Base-by-base conservation (phyloP, 2,329 filamentous ascomycete genomes). In the Phialophora chinensis region DNA sequence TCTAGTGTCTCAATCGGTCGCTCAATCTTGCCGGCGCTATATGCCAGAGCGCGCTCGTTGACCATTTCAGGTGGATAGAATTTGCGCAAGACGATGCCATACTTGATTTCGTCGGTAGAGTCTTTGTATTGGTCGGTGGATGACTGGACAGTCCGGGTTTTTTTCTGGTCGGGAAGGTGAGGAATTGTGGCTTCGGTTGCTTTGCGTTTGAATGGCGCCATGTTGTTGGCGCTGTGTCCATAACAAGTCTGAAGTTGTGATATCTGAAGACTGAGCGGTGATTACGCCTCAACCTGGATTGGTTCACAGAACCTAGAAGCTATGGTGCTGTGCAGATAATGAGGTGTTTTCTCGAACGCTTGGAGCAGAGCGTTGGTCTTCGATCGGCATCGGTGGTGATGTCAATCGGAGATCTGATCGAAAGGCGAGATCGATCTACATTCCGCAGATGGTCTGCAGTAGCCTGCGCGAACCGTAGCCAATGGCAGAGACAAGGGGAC, bases 11-110 rank as follows among this genome's bases (percentile, higher is more conserved):
- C 87, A 23, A 96, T 90, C 0, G 93, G 93, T 0, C 90, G 87
- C 3, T 88, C 85, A 3, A 96, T 80, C 56, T 86, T 83, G 60
- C 89, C 84, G n/a, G 84, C 79, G 62, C 86, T 90, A 78, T 97
- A 97, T 60, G 90, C 88, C 4, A 83, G 81, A 60, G 91, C 93
- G 47, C 93, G 88, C 58, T 85, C 86, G 73, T 92, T 95, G 79
- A 85, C 91, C 89, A 97, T 96, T 75, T 96, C 92, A 0, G 87
- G 86, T 0, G 92, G 92, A 72, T 97, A 97, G 79, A 89, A 97
- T 56, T 91, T 85, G 49, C 89, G 87, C 42, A 90, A 81, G 0
- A 91, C 87, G 58, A 91, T 87, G 20, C 88, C 88, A 70, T 89
- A 80, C 20, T 81, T 76, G 63, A 82, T 81, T 61, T 69, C 72